Evolutionary conservation across 495 filamentous ascomycete species (phyloP).

Genomic region (Aspergillus carlsbadensis): DNA sequence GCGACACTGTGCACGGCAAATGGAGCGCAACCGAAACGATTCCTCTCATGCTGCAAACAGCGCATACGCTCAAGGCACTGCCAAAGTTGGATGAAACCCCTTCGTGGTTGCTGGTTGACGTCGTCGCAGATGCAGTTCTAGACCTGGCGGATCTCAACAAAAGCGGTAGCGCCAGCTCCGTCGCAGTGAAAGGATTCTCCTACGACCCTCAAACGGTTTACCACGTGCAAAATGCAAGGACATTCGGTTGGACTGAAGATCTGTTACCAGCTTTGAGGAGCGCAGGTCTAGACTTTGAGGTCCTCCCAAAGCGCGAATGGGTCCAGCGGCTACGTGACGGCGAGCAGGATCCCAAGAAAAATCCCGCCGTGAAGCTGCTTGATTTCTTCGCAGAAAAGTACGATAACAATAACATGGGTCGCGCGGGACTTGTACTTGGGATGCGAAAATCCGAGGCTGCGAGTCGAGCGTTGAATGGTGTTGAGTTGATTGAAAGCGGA

Average conservation of each 20-base stretch:
- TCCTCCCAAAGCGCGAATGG: constrained; percentile 48
- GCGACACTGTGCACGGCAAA: constrained; percentile 52
- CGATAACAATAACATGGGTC: constrained; percentile 17
- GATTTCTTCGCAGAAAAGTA: constrained; percentile 49
- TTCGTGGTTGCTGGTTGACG: constrained; percentile 47
- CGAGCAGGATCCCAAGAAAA: constrained; percentile 50
- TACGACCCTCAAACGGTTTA: constrained; percentile 39
- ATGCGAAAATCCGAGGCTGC: constrained; percentile 14
- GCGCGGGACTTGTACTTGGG: constrained; percentile 9
- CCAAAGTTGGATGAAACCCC: constrained; percentile 56
- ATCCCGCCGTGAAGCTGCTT: constrained; percentile 60
- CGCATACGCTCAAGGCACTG: constrained; percentile 47
- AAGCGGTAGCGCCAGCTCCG: not conserved
- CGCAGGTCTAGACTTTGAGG: constrained; percentile 44
- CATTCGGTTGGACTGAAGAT: constrained; percentile 53
- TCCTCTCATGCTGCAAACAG: constrained; percentile 58
- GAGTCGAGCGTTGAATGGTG: constrained; percentile 13
- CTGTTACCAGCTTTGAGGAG: constrained; percentile 50
- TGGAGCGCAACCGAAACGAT: constrained; percentile 68
- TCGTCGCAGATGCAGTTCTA: constrained; percentile 29
- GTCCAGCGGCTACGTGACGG: constrained; percentile 41
- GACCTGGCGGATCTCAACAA: constrained; percentile 23
- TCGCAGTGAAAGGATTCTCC: not conserved
- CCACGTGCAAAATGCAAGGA: constrained; percentile 49
- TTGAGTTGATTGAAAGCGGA: constrained; percentile 17